A percentile compares a stretch with the other conserved stretches of the same genome.
These are phyloP conservation scores for Penicillium sp. DNA, from an alignment of 2,329 filamentous ascomycete genomes.

Conservation along the genomic window DNA sequence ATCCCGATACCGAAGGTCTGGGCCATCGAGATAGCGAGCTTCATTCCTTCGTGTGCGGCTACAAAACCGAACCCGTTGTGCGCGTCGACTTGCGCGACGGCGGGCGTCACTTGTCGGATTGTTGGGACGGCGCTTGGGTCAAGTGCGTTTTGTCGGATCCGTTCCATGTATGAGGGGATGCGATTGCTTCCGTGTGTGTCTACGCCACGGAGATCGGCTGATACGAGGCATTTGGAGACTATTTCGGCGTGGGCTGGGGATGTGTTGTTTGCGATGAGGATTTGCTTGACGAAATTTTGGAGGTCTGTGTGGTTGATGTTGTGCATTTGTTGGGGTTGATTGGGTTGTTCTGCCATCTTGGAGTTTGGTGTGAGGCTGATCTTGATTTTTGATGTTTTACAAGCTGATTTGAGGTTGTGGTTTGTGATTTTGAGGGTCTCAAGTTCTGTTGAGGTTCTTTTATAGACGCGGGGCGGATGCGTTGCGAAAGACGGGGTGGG, in stretches of 20 bases:
- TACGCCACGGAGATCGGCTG: conserved; percentile 74
- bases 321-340: conserved; percentile 16
- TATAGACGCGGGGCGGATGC: conserved; percentile 10
- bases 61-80: conserved; percentile 75
- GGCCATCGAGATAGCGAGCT: conserved; percentile 66
- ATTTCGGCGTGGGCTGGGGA: conserved; percentile 58
- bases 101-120: conserved; percentile 64
- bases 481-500: conserved; percentile 3
- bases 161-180: conserved; percentile 73
- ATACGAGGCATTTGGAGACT: conserved; percentile 67
- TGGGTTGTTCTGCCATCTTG: conserved; percentile 13
- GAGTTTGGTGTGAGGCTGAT: background rate
- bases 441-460: background rate
- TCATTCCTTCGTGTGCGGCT: conserved; percentile 66
- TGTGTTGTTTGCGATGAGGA: conserved; percentile 54
- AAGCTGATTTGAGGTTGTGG: background rate
- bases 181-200: conserved; percentile 79
- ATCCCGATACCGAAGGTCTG: conserved; percentile 68
- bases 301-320: conserved; percentile 19
- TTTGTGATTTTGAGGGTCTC: background rate
- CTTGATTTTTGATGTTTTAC: background rate
- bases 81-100: conserved; percentile 66
- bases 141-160: conserved; percentile 69
- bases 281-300: conserved; percentile 28
- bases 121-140: conserved; percentile 60